Evolutionary conservation across 495 filamentous ascomycete genomes (phyloP), one percentile per base, ranked within the genome.

Genomic region (Rusavskia elegans): DNA sequence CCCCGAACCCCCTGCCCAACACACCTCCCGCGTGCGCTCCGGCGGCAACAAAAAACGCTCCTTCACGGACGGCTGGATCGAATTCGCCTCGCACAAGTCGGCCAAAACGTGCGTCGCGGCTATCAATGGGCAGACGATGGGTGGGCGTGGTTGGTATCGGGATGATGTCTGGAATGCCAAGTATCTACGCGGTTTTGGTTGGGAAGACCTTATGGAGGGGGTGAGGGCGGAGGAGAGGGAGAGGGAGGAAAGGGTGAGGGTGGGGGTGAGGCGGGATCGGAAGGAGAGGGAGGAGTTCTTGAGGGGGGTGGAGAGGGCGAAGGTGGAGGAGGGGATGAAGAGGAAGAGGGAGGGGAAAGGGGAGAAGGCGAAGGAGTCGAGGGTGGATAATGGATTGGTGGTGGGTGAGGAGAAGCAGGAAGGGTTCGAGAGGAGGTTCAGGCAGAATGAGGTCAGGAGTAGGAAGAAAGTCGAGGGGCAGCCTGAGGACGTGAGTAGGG

Each of bases 1-100:
- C 0, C 92, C 90, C 5, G 85, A 89, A 62, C 79, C 89, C 57
- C 74, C 78, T 0, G 61, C 75, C 23, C 68, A 75, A 10, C 80
- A 83, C 48, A 66, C 70, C 48, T 66, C 65, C 29, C 79, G 85
- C 14, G 65, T 85, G 8, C 71, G 73, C 25, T 73, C 69, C 38
- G 83, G 85, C n/a, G 83, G 85, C 23, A 96, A 95, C 65, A 92
- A 90, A 66, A 89, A 94, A 61, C 79, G 84, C 53, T 78, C 73
- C 16, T 98, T 84, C 66, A 81, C 80, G 6, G 93, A 97, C 62
- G 92, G 92, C 2, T 98, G 92, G 92, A 80, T 97, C 17, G 92
- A 98, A 60, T 95, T 94, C 59, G 64, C 76, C 21, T 71, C 73
- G 29, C 81, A 85, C 62, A 81, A 79, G 58, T 82, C 85, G 38